Evolutionary conservation across 352 stramenopile genomes (phyloP).

Genomic region (Globisporangium irregulare): DNA sequence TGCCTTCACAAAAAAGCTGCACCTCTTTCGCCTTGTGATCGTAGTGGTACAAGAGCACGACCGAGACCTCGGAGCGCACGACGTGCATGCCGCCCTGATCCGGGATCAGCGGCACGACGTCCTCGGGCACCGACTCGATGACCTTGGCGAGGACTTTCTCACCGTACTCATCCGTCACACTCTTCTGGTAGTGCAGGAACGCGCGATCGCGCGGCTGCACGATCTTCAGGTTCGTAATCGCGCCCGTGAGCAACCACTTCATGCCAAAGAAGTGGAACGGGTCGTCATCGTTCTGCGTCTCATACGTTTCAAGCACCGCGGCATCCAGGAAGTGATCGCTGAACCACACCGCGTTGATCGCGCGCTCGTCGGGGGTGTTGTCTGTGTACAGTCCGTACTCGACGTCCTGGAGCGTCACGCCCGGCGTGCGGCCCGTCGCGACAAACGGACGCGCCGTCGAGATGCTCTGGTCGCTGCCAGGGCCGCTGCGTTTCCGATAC

Average conservation of each 20-base stretch:
- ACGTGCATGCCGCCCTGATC: constrained; percentile 38
- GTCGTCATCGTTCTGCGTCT: constrained; percentile 57
- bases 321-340: constrained; percentile 69
- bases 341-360: constrained; percentile 52
- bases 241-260: constrained; percentile 64
- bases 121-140: constrained; percentile 51
- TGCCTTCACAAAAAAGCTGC: constrained; percentile 67
- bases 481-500: constrained; percentile 25
- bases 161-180: constrained; percentile 32
- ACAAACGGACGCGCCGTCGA: constrained; percentile 42
- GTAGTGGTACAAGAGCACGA: constrained; percentile 63
- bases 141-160: constrained; percentile 64
- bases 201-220: constrained; percentile 56
- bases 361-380: constrained; percentile 66
- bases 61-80: constrained; percentile 51
- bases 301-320: constrained; percentile 56
- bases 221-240: constrained; percentile 42
- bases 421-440: constrained; percentile 48
- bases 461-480: constrained; percentile 8
- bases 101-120: constrained; percentile 31
- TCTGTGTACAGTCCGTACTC: constrained; percentile 71
- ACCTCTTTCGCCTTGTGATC: constrained; percentile 50
- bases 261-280: constrained; percentile 74
- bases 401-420: constrained; percentile 57
- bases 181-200: constrained; percentile 63